These are phyloP conservation scores for Melaleuca quinquenervia DNA, from an alignment of 345 rosid genomes.

Conservation along the genomic window DNA sequence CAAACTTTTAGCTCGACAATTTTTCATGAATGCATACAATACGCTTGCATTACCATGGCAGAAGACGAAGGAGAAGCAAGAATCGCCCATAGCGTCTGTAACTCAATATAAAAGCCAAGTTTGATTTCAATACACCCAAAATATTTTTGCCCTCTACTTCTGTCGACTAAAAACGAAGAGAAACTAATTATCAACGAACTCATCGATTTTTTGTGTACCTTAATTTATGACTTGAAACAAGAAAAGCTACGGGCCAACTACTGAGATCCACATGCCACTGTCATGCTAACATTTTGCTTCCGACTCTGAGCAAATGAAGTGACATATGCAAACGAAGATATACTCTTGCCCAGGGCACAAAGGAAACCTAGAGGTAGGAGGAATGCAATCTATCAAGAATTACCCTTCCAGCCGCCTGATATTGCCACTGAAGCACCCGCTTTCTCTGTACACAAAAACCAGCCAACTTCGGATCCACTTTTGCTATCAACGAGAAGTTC, in stretches of 20 bases:
- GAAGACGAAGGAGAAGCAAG: neutral
- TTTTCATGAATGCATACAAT: neutral
- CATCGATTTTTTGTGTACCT: neutral
- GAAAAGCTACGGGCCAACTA: neutral
- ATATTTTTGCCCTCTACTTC: neutral
- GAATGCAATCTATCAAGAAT: neutral
- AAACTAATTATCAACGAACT: fast-evolving
- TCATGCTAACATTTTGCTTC: neutral
- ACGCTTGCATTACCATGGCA: neutral
- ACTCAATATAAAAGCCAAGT: neutral
- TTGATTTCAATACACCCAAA: neutral
- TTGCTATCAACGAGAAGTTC: neutral
- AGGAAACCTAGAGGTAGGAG: neutral
- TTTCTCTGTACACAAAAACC: neutral
- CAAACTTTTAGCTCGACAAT: neutral
- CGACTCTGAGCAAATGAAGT: neutral
- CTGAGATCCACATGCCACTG: neutral
- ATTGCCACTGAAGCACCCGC: neutral
- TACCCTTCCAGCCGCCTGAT: neutral
- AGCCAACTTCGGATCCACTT: neutral
- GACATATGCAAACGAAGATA: neutral
- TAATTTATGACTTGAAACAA: neutral
- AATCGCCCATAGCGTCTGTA: neutral
- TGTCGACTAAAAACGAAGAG: neutral
- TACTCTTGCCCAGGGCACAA: neutral